Conservation (phyloP, 2,329 filamentous ascomycete genomes). For the Penicillium psychrosexuale region DNA sequence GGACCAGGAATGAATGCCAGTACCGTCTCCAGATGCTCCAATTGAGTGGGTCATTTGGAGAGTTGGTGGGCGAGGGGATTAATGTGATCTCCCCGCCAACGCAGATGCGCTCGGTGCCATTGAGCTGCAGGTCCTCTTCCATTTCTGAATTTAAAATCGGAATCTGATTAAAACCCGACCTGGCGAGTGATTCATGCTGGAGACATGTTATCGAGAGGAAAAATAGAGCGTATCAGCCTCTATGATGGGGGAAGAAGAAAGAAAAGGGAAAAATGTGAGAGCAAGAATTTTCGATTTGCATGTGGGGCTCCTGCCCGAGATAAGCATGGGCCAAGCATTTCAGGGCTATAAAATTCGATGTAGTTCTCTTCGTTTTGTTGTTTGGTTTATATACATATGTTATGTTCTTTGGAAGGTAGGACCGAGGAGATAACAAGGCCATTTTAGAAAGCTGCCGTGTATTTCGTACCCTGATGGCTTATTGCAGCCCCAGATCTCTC, state of each 20-base stretch:
- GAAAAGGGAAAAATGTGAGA: not conserved
- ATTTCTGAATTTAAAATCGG: conserved; percentile 6
- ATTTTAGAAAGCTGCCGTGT: too few species aligned
- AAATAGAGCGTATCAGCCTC: not conserved
- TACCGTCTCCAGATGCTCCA: conserved; percentile 50
- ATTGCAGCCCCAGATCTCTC: too few species aligned
- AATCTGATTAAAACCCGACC: conserved; percentile 1
- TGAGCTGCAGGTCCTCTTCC: conserved; percentile 18
- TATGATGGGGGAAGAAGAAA: not conserved
- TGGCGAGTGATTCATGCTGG: not conserved
- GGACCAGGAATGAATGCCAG: conserved; percentile 53
- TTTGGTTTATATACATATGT: too few species aligned
- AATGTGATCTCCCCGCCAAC: conserved; percentile 49
- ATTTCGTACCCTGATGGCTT: too few species aligned
- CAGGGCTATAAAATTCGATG: not conserved
- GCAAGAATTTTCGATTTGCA: not conserved
- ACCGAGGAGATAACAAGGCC: too few species aligned
- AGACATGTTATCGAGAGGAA: conserved; percentile 2
- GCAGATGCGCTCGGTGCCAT: conserved; percentile 26
- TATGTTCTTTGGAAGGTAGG: too few species aligned
- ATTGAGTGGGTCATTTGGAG: conserved; percentile 54
- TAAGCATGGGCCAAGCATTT: conserved; percentile 1
- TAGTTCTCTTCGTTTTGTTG: too few species aligned
- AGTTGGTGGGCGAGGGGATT: conserved; percentile 53
- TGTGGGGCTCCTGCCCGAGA: not conserved